Evolutionary conservation across 805 yeast species (phyloP), one percentile per base, ranked within the genome.

Genomic region (Myxozyma vanderwaltii): DNA sequence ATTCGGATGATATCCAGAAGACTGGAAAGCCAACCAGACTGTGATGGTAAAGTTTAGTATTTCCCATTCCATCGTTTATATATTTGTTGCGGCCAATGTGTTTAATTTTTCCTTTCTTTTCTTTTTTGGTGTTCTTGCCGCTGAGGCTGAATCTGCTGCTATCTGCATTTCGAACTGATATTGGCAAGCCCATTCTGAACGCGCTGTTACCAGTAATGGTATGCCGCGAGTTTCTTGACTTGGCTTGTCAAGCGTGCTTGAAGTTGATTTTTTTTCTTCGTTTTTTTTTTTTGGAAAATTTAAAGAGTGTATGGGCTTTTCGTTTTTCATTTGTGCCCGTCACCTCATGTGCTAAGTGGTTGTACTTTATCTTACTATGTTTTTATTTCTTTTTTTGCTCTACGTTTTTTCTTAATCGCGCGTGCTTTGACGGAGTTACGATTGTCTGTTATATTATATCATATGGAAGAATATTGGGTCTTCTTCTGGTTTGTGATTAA

Each of bases 111-210:
- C 29, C 46, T 41, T 17, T 3, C 12, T n/a, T 4, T 21, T 12
- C 10, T 21, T 44, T 44, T 44, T 44, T 24, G n/a, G 21, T 15
- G 48, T 19, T 24, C 29, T 41, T 19, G 13, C 27, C 24, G 21
- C 45, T 40, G 45, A 7, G 45, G 21, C 45, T 40, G 23, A 40
- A 15, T 19, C 45, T 40, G 45, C 45, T 40, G 45, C 45, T 17
- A 40, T 40, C 23, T 27, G n/a, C 31, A 24, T 19, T 27, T 26
- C 19, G 12, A 36, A 23, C 15, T 19, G 45, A 19, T 40, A n/a
- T 17, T 29, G 33, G 10, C 33, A 7, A 29, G 10, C 33, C 33
- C 33, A 6, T 29, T 15, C 17, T 38, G 21, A 38, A 19, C 45
- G 45, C 19, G 45, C 45, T 17, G 5, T 19, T n/a, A 26, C 23